phyloP scores from a whole-genome alignment of 306 rosid genomes.

The Hippophae tibetana region DNA sequence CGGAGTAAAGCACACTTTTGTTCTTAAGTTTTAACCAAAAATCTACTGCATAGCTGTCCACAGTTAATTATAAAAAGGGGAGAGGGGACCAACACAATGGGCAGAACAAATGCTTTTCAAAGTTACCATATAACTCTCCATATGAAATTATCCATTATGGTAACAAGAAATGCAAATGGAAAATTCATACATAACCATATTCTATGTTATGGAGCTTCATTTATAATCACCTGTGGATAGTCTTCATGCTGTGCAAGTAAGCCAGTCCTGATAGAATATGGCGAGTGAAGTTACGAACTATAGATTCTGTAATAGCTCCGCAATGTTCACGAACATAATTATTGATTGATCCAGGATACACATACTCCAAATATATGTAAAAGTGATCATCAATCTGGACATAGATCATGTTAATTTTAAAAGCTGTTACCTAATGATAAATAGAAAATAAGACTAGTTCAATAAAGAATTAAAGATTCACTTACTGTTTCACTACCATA shows the following conservation, averaged over 20 bases:
- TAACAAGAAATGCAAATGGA: conserved; percentile 3
- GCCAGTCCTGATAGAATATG: conserved; percentile 82
- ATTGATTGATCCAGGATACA: conserved; percentile 74
- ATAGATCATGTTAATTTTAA: conserved; percentile 10
- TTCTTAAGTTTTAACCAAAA: no score
- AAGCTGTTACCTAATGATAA: conserved; percentile 3
- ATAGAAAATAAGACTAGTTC: conserved; percentile 5
- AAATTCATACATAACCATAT: not conserved
- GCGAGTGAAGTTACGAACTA: conserved; percentile 74
- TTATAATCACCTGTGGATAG: conserved; percentile 67
- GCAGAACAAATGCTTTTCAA: no score
- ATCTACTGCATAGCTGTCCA: no score
- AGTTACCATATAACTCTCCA: no score
- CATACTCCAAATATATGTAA: conserved; percentile 84
- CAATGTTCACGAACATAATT: conserved; percentile 63
- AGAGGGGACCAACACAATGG: no score
- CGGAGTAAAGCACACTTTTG: not conserved
- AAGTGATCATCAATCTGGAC: conserved; percentile 62
- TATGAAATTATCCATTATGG: no score
- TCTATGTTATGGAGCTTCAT: not conserved
- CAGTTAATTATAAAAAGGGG: no score
- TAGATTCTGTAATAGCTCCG: conserved; percentile 72
- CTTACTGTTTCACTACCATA: conserved; percentile 82
- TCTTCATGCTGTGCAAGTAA: conserved; percentile 59
- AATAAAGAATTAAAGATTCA: conserved; percentile 15